Evolutionary conservation across 225 moss, liverwort and hornwort genomes (phyloP).

Genomic region (Physcomitrium patens): DNA sequence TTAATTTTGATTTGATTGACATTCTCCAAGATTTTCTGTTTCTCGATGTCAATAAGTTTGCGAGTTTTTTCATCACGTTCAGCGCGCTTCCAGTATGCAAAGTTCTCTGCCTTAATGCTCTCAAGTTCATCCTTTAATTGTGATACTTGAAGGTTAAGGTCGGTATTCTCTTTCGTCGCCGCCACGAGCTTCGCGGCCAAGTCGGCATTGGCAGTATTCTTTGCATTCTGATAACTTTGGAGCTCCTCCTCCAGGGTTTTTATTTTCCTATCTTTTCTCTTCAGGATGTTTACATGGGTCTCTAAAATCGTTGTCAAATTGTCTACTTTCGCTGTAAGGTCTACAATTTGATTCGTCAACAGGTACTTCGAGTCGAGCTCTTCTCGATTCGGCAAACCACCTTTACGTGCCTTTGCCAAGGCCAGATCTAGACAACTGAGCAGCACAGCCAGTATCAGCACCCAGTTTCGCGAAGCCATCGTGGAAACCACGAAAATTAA

Average conservation of each 20-base stretch:
- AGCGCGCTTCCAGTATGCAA: conserved; percentile 33
- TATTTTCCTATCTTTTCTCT: conserved; percentile 61
- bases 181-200: conserved; percentile 31
- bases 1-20: conserved; percentile 34
- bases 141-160: conserved; percentile 26
- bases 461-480: conserved; percentile 36
- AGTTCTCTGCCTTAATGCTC: conserved; percentile 12
- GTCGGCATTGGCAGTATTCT: conserved; percentile 7
- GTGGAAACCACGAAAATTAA: conserved; percentile 27
- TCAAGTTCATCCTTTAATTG: conserved; percentile 41
- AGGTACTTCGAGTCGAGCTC: conserved; percentile 56
- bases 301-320: conserved; percentile 42
- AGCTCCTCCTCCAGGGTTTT: conserved; percentile 44
- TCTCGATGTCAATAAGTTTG: conserved; percentile 36
- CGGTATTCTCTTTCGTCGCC: conserved; percentile 22
- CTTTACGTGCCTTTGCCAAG: conserved; percentile 30
- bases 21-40: conserved; percentile 30
- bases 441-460: conserved; percentile 34
- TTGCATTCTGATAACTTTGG: conserved; percentile 26
- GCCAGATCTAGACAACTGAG: conserved; percentile 36
- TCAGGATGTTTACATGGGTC: conserved; percentile 40
- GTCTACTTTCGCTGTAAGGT: conserved; percentile 38
- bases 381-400: conserved; percentile 44
- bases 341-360: conserved; percentile 43
- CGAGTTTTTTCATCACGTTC: conserved; percentile 47